Conservation (phyloP, 371 early-diverging fungal genomes). For the Umbelopsis sp. region DNA sequence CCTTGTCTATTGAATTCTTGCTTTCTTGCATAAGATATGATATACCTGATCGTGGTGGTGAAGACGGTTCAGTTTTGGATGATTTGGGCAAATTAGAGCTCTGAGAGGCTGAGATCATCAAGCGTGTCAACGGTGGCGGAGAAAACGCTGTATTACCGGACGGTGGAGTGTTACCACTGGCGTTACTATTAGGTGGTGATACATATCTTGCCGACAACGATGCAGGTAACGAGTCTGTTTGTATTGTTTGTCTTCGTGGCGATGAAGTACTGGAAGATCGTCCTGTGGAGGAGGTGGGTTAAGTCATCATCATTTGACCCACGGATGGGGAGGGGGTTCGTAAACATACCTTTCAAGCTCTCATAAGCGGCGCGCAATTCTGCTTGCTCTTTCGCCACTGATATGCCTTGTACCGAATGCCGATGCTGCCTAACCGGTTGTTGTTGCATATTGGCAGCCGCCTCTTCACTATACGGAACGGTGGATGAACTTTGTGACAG, state of each 20-base stretch:
- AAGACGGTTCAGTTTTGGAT: not conserved
- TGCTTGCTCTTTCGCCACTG: constrained; percentile 45
- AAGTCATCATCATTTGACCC: constrained; percentile 7
- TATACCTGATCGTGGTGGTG: constrained; percentile 2
- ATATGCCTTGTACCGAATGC: constrained; percentile 53
- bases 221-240: not conserved
- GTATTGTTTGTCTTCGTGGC: constrained; percentile 15
- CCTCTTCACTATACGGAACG: not conserved
- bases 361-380: constrained; percentile 34
- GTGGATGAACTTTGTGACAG: constrained; percentile 30
- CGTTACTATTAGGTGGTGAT: not conserved
- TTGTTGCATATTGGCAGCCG: not conserved
- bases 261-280: constrained; percentile 9
- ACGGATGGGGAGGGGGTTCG: too few relatives aligned
- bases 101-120: constrained; percentile 2
- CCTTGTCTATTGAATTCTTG: constrained; percentile 9
- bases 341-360: constrained; percentile 20
- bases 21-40: constrained; percentile 7
- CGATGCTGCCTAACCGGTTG: constrained; percentile 37
- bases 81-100: constrained; percentile 3
- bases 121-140: constrained; percentile 16
- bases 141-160: constrained; percentile 8
- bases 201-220: constrained; percentile 12
- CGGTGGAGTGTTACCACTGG: not conserved
- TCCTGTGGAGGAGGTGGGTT: not conserved